These are phyloP conservation scores for Candida xyloterini DNA, from an alignment of 805 yeast species.

Conservation along the genomic window DNA sequence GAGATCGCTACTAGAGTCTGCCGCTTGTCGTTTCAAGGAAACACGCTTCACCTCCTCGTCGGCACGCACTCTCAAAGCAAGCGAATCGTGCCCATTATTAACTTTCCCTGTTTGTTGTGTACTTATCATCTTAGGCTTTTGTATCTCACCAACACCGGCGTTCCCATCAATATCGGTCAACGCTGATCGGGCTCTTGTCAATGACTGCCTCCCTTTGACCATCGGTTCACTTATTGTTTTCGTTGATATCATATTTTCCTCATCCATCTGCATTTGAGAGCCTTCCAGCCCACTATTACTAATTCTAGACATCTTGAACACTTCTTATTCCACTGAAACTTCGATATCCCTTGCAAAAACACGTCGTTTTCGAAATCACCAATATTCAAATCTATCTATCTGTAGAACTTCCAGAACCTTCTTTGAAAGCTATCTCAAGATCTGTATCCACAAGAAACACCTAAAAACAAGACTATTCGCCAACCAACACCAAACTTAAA, in stretches of 20 bases:
- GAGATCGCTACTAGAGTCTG: slow-evolving; percentile 48
- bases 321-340: background rate
- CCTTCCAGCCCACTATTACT: slow-evolving; percentile 16
- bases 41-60: slow-evolving; percentile 28
- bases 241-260: slow-evolving; percentile 25
- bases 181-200: slow-evolving; percentile 27
- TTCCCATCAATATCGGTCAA: slow-evolving; percentile 28
- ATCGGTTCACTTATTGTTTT: slow-evolving; percentile 15
- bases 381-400: background rate
- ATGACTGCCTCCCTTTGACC: slow-evolving; percentile 17
- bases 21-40: slow-evolving; percentile 50
- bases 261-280: slow-evolving; percentile 31
- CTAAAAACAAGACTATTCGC: slow-evolving; percentile 1
- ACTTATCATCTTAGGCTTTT: background rate
- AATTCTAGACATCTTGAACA: slow-evolving; percentile 4
- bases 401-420: background rate
- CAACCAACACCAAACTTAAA: slow-evolving; percentile 12
- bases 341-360: slow-evolving; percentile 8
- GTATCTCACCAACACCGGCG: slow-evolving; percentile 6
- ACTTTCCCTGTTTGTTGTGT: slow-evolving; percentile 10
- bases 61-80: slow-evolving; percentile 14
- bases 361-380: background rate
- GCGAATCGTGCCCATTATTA: slow-evolving; percentile 11
- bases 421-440: slow-evolving; percentile 1
- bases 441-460: slow-evolving; percentile 1